Percentiles rank a stretch among this genome's conserved stretches.
phyloP scores from a whole-genome alignment of 495 filamentous ascomycete genomes.

The Letharia lupina region DNA sequence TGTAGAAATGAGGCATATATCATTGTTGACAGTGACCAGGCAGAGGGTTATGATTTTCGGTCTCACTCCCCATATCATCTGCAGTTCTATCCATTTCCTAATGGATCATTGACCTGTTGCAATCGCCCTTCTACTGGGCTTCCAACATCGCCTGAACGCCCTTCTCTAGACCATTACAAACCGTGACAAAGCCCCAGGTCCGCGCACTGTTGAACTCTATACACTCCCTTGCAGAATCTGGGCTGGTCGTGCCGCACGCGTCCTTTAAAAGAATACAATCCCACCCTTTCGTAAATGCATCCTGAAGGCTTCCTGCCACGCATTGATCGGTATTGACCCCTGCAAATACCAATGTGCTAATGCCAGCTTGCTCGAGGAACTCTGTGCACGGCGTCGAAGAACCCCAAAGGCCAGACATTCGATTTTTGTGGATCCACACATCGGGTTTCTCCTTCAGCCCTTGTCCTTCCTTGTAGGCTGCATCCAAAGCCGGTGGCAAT shows the following conservation, averaged over 20 bases:
- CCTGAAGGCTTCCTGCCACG: constrained; percentile 45
- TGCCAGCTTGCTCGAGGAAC: constrained; percentile 35
- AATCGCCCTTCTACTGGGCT: not conserved
- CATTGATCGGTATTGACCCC: constrained; percentile 57
- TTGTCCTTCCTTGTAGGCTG: constrained; percentile 29
- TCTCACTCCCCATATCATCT: not conserved
- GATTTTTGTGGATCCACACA: constrained; percentile 48
- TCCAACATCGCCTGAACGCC: constrained; percentile 38
- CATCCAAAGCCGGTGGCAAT: constrained; percentile 40
- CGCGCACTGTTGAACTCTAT: constrained; percentile 37
- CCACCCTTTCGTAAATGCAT: constrained; percentile 46
- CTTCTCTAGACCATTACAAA: constrained; percentile 34
- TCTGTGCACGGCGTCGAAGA: constrained; percentile 27
- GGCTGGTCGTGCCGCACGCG: constrained; percentile 44
- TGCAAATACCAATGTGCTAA: constrained; percentile 44
- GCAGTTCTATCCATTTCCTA: not conserved
- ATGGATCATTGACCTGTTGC: not conserved
- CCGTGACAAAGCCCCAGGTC: constrained; percentile 36
- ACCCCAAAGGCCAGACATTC: constrained; percentile 49
- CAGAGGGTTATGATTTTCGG: not conserved
- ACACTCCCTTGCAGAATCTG: constrained; percentile 33
- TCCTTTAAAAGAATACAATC: constrained; percentile 49
- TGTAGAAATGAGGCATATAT: too few relatives aligned
- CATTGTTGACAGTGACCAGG: not conserved
- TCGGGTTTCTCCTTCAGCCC: constrained; percentile 31